Percentiles rank a stretch among this genome's conserved stretches.
Evolutionary conservation across 306 rosid genomes (phyloP).

Genomic region (Cucumis cinereus): DNA sequence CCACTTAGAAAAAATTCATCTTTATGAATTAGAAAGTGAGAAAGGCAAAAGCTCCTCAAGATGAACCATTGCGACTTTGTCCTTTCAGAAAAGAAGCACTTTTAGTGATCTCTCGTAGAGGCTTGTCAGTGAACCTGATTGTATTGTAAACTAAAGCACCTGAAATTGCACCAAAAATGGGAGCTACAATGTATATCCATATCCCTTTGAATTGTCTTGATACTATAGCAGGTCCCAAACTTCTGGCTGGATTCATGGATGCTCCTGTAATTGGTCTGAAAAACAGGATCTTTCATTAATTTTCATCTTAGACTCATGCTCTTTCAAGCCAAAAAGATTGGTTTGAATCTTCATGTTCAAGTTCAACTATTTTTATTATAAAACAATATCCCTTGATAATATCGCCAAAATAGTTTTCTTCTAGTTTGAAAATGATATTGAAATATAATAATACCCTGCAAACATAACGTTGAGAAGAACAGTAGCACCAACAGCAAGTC

Average conservation of each 20-base stretch:
- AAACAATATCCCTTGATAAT: neutral
- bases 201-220: slow-evolving; percentile 27
- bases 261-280: slow-evolving; percentile 75
- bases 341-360: neutral
- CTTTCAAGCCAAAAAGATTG: neutral
- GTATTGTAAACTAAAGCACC: slow-evolving; percentile 60
- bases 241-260: slow-evolving; percentile 89
- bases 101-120: slow-evolving; percentile 52
- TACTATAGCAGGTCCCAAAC: slow-evolving; percentile 65
- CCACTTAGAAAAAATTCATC: neutral
- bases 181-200: slow-evolving; percentile 53
- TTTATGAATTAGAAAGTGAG: too few relatives aligned
- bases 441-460: slow-evolving; percentile 47
- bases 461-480: slow-evolving; percentile 65
- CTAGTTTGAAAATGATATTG: neutral
- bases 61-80: neutral
- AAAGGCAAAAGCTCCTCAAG: neutral
- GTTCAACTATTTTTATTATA: neutral
- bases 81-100: slow-evolving; percentile 43
- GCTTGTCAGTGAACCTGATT: slow-evolving; percentile 48
- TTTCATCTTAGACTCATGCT: neutral
- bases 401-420: neutral
- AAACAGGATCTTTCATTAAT: neutral
- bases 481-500: slow-evolving; percentile 68
- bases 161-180: slow-evolving; percentile 37